Evolutionary conservation across 768 basidiomycete genomes (phyloP), one percentile per base, ranked within the genome.

Genomic region (Mycena venus): DNA sequence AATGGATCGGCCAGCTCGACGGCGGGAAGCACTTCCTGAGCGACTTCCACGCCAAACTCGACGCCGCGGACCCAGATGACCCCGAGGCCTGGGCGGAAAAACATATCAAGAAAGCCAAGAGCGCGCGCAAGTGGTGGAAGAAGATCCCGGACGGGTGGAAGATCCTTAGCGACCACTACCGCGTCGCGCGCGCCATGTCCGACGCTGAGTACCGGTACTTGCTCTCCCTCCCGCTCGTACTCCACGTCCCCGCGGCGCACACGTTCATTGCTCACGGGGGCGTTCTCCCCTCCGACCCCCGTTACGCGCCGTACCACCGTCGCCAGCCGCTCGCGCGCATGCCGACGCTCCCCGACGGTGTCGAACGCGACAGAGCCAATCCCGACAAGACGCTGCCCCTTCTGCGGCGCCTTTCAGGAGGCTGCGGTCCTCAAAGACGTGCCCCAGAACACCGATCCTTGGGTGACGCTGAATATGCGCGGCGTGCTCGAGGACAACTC

Each of bases 181-280:
- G 84, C 75, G 83, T 96, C 68, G 97, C 97, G 0, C 88, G 88
- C 60, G 88, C 86, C 55, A 89, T 97, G 87, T 85, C 91, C n/a
- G 80, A 80, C 21, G 81, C 81, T 4, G 88, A 96, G 59, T 95
- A 92, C 75, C 77, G 85, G n/a, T 99, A 97, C 81, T 88, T 98
- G 32, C 81, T 90, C 34, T 84, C 89, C n/a, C 84, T 96, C 0
- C 97, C 97, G 0, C 84, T 96, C 34, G 86, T 88, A 59, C 85
- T 97, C 10, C 91, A 98, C 79, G 83, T 94, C 19, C 95, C 96
- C 0, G 88, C 88, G 3, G 90, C 93, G 3, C 95, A 97, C 78
- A 83, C 91, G 0, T 92, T 91, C 83, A 87, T 97, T 58, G 95
- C 93, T 1, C 96, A 98, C 77, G 97, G 92, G 2, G 97, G 97